Percentiles rank a stretch among this genome's conserved stretches.
These are phyloP conservation scores for Sclerotinia trifoliorum DNA, from an alignment of 2,329 filamentous ascomycete species.

Conservation along the genomic window DNA sequence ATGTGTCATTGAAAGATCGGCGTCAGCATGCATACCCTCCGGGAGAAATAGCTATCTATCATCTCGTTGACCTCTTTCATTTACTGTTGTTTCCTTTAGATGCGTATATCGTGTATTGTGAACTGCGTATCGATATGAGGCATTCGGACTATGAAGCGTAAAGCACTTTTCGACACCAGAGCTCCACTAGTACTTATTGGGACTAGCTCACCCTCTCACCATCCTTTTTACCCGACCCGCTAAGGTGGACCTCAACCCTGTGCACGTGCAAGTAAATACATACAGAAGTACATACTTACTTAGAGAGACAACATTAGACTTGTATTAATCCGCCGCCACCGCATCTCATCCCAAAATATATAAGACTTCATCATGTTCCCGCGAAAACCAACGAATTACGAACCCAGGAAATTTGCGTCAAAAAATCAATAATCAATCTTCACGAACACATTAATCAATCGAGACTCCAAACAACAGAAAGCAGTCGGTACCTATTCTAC, in stretches of 20 bases:
- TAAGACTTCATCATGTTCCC: not conserved
- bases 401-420: not conserved
- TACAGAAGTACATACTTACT: not conserved
- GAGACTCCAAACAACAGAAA: not conserved
- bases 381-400: too few species aligned
- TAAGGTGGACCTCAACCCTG: too few species aligned
- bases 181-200: too few species aligned
- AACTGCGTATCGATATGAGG: too few species aligned
- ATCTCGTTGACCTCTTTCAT: not conserved
- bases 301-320: not conserved
- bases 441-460: not conserved
- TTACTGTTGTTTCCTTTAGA: not conserved
- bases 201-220: too few species aligned
- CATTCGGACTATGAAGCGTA: too few species aligned
- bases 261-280: too few species aligned
- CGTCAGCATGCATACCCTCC: not conserved
- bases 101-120: too few species aligned
- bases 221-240: too few species aligned
- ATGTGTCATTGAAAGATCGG: not conserved
- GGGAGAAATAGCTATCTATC: not conserved
- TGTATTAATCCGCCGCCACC: not conserved
- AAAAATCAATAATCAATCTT: not conserved
- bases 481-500: not conserved
- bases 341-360: not conserved
- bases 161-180: too few species aligned